phyloP scores from a whole-genome alignment of 1,284 basidiomycete genomes.

The Wallemia mellicola region DNA sequence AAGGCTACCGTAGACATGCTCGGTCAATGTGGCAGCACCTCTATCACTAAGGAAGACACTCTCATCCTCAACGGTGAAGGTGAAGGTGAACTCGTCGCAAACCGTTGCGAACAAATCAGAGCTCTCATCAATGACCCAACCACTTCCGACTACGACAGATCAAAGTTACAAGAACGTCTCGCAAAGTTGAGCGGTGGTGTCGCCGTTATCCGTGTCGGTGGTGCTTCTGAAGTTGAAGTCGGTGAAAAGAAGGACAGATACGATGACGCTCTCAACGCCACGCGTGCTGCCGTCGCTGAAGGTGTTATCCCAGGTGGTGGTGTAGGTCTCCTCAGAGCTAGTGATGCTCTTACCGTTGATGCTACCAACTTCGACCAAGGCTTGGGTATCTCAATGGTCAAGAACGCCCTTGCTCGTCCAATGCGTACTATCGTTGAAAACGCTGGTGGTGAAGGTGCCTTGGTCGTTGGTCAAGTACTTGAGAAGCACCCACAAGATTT shows the following conservation, averaged over 20 bases:
- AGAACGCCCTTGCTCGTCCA: constrained; percentile 53
- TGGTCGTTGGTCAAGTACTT: constrained; percentile 65
- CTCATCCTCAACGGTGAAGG: constrained; percentile 85
- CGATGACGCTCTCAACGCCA: constrained; percentile 90
- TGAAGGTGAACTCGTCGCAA: constrained; percentile 50
- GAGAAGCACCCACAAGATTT: constrained; percentile 44
- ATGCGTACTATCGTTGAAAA: constrained; percentile 54
- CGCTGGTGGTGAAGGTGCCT: constrained; percentile 76
- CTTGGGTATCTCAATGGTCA: constrained; percentile 79
- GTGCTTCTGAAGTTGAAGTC: constrained; percentile 78
- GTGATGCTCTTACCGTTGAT: constrained; percentile 40
- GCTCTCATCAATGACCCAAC: constrained; percentile 48
- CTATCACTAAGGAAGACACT: constrained; percentile 94
- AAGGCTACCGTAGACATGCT: constrained; percentile 65
- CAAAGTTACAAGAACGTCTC: constrained; percentile 84
- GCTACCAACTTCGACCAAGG: constrained; percentile 93
- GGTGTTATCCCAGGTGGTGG: constrained; percentile 92
- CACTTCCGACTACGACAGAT: constrained; percentile 77
- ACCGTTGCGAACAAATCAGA: constrained; percentile 85
- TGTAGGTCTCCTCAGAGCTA: constrained; percentile 54
- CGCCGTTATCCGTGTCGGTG: constrained; percentile 93
- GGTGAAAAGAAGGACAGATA: constrained; percentile 98
- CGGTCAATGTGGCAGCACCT: constrained; percentile 68
- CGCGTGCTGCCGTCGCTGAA: constrained; percentile 89
- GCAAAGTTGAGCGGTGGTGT: constrained; percentile 90